Conservation (phyloP, 495 filamentous ascomycete species). For the Aspergillus homomorphus region DNA sequence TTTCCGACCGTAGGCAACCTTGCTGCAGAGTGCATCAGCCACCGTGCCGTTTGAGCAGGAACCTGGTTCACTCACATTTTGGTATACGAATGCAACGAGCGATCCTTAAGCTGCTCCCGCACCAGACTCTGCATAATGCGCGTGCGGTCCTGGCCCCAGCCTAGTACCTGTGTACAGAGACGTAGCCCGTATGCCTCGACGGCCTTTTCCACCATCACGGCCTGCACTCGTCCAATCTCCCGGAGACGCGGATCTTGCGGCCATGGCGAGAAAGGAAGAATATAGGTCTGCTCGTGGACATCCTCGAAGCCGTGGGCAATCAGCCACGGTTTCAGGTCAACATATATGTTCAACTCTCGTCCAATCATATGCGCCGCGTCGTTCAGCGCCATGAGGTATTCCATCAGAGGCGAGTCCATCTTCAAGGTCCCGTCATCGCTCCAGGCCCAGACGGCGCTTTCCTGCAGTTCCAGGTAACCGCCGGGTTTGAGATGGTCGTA, state of each 20-base stretch:
- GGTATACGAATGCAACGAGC: background rate
- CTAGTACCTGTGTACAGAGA: background rate
- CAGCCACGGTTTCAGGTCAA: background rate
- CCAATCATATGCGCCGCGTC: background rate
- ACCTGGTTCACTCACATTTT: constrained; percentile 2
- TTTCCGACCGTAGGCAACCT: background rate
- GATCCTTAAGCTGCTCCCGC: background rate
- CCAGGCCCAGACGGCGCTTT: constrained; percentile 30
- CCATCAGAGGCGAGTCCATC: background rate
- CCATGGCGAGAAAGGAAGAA: background rate
- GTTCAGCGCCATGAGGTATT: background rate
- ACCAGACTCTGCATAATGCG: background rate
- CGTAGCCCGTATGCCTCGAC: background rate
- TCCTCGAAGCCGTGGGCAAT: background rate
- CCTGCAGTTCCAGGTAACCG: constrained; percentile 41
- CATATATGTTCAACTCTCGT: background rate
- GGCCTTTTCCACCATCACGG: background rate
- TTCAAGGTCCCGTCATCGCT: constrained; percentile 24
- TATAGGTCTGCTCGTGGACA: background rate
- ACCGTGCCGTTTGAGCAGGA: background rate
- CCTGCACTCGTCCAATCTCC: background rate
- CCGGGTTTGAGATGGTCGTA: constrained; percentile 35
- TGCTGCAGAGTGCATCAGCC: background rate
- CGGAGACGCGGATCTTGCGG: background rate
- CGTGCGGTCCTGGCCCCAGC: background rate